Evolutionary conservation across 2,329 filamentous ascomycete species (phyloP).

Genomic region (Trichoderma sp.): DNA sequence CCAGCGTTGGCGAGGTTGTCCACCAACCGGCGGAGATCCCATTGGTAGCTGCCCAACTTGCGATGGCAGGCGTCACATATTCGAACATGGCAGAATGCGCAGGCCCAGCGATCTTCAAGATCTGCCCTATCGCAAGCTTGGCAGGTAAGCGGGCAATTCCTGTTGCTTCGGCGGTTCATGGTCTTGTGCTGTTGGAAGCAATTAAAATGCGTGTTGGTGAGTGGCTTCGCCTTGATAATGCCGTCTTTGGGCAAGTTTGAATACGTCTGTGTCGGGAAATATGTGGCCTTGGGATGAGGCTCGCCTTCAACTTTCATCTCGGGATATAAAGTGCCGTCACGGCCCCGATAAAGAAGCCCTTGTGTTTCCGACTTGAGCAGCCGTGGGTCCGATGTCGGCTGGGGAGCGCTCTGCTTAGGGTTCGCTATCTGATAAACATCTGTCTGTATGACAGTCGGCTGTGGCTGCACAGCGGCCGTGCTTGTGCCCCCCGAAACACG

Average conservation of each 20-base stretch:
- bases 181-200: conserved; percentile 52
- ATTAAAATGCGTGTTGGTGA: conserved; percentile 47
- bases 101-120: conserved; percentile 48
- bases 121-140: conserved; percentile 54
- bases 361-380: conserved; percentile 40
- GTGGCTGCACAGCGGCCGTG: conserved; percentile 32
- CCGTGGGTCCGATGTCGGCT: conserved; percentile 35
- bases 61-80: conserved; percentile 53
- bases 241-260: conserved; percentile 37
- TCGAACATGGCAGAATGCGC: conserved; percentile 53
- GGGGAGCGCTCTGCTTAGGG: conserved; percentile 24
- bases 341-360: conserved; percentile 39
- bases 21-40: conserved; percentile 48
- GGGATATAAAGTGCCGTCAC: conserved; percentile 45
- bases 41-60: conserved; percentile 43
- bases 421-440: conserved; percentile 29
- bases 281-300: conserved; percentile 40
- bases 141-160: conserved; percentile 54
- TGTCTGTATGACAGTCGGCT: conserved; percentile 28
- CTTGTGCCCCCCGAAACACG: conserved; percentile 30
- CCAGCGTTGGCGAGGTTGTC: conserved; percentile 30
- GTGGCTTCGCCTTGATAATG: conserved; percentile 45
- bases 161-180: conserved; percentile 53
- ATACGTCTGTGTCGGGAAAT: conserved; percentile 42
- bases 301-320: conserved; percentile 43